Evolutionary conservation across 805 yeast species (phyloP).

Genomic region (Ogataea neopini): DNA sequence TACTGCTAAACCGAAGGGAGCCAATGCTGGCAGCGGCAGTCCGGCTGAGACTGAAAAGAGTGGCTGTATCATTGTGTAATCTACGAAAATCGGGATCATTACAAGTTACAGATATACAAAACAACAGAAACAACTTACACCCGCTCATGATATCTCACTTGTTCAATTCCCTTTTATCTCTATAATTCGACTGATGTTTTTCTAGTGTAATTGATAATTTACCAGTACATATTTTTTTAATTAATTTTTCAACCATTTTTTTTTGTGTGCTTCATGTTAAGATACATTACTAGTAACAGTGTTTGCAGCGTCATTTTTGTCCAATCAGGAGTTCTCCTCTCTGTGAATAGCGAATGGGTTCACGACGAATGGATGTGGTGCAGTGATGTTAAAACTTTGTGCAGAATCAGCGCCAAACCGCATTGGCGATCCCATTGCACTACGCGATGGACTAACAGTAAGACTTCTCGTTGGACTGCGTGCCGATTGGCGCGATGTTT

Average conservation of each 20-base stretch:
- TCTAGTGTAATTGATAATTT: not conserved
- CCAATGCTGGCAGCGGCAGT: constrained; percentile 45
- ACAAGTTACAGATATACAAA: not conserved
- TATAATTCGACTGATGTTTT: constrained; percentile 1
- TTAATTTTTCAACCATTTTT: not conserved
- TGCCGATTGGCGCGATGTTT: not conserved
- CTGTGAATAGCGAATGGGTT: not conserved
- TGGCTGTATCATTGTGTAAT: constrained; percentile 31
- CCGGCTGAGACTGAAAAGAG: constrained; percentile 14
- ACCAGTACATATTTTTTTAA: not conserved
- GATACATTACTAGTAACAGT: constrained; percentile 1
- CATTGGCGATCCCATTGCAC: constrained; percentile 1
- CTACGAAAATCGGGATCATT: not conserved
- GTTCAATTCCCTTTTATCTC: not conserved
- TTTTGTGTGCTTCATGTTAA: not conserved
- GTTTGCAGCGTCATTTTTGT: not conserved
- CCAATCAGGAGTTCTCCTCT: not conserved
- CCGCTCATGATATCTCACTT: too few species aligned
- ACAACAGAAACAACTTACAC: too few species aligned
- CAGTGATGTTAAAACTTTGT: constrained; percentile 5
- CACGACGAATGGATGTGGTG: constrained; percentile 1
- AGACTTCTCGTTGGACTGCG: not conserved
- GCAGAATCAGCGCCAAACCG: not conserved
- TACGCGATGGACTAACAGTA: constrained; percentile 1
- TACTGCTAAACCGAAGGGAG: constrained; percentile 83